Percentiles rank a stretch among this genome's conserved stretches.
Conservation (phyloP, 192 early-diverging fungal genomes). For the Backusella westeae region DNA sequence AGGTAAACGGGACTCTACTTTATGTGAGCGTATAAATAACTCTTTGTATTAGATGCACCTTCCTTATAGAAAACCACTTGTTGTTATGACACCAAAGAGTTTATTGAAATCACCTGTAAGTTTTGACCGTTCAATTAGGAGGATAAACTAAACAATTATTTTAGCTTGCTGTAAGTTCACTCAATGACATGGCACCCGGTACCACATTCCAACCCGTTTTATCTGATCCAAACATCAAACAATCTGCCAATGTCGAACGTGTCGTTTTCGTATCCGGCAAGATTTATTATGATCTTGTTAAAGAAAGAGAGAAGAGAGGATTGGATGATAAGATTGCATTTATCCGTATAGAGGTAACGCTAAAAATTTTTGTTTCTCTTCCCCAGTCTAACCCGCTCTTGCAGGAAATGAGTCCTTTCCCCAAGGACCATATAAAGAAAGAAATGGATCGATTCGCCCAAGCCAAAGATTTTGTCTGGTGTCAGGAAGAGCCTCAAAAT, state of each 20-base stretch:
- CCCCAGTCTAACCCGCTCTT: background rate
- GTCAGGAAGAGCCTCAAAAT: constrained; percentile 95
- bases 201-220: constrained; percentile 86
- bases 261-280: constrained; percentile 92
- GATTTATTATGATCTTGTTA: constrained; percentile 89
- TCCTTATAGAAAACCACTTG: constrained; percentile 92
- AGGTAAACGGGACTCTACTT: constrained; percentile 39
- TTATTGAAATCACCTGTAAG: constrained; percentile 60
- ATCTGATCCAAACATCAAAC: constrained; percentile 51
- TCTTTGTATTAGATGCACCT: constrained; percentile 59
- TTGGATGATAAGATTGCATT: constrained; percentile 67
- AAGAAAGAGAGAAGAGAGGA: constrained; percentile 64
- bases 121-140: background rate
- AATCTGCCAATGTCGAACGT: constrained; percentile 47
- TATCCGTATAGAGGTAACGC: constrained; percentile 70
- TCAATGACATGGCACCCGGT: constrained; percentile 82
- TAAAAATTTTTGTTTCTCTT: background rate
- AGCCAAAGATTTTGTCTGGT: constrained; percentile 65
- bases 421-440: constrained; percentile 58
- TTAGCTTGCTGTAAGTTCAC: constrained; percentile 54
- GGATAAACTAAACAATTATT: background rate
- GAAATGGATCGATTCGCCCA: constrained; percentile 65
- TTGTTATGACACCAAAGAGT: constrained; percentile 77
- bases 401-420: constrained; percentile 88
- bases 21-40: background rate